A percentile compares a stretch with the other conserved stretches of the same genome.
Conservation (phyloP, 1,139 yeast genomes). For the Pichia sp. region DNA sequence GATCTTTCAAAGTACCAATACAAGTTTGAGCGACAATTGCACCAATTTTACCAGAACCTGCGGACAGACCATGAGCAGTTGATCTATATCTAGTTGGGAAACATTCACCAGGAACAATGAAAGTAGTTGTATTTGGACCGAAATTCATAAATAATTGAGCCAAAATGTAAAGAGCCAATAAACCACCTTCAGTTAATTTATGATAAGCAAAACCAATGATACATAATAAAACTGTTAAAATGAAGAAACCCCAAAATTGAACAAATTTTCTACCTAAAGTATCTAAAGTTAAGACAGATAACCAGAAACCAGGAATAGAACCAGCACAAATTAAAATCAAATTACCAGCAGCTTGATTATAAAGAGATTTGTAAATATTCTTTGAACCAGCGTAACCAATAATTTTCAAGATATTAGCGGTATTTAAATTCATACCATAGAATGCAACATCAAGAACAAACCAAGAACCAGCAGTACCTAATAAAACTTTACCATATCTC, state of each 20-base stretch:
- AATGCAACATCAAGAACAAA: conserved; percentile 91
- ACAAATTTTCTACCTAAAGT: conserved; percentile 74
- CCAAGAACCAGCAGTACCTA: conserved; percentile 98
- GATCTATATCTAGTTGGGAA: conserved; percentile 98
- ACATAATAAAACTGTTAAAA: conserved; percentile 63
- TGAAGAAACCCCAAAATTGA: conserved; percentile 64
- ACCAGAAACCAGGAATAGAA: conserved; percentile 88
- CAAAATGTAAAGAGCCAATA: conserved; percentile 66
- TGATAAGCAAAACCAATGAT: conserved; percentile 74
- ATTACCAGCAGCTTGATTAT: conserved; percentile 81
- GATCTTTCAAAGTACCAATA: conserved; percentile 76
- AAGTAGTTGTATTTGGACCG: conserved; percentile 95
- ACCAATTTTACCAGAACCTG: conserved; percentile 93
- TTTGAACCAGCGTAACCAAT: conserved; percentile 67
- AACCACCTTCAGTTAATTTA: conserved; percentile 54
- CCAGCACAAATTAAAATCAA: conserved; percentile 87
- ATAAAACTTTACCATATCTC: conserved; percentile 74
- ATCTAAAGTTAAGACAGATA: conserved; percentile 68
- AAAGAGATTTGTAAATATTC: conserved; percentile 56
- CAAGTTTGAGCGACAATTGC: conserved; percentile 93
- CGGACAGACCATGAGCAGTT: conserved; percentile 95
- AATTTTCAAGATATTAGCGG: conserved; percentile 73
- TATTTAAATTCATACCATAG: conserved; percentile 80
- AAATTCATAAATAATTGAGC: conserved; percentile 83
- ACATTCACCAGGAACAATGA: conserved; percentile 91